phyloP scores from a whole-genome alignment of 768 basidiomycete species.

The Tulasnella sp. region DNA sequence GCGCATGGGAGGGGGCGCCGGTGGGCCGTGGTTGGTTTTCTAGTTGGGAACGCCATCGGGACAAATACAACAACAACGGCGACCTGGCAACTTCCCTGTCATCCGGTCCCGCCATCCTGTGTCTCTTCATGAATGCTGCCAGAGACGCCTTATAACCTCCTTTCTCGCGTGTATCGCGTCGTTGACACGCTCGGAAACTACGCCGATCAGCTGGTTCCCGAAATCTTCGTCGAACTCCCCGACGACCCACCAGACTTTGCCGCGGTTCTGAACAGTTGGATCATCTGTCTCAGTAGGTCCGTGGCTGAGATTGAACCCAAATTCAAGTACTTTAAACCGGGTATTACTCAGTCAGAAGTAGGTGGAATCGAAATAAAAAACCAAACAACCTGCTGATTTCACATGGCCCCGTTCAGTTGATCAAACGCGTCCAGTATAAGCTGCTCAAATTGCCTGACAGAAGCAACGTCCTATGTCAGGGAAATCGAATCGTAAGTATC shows the following conservation, averaged over 20 bases:
- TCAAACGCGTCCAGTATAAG: slow-evolving; percentile 12
- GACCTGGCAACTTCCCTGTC: neutral
- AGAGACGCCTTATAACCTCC: neutral
- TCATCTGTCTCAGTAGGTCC: neutral
- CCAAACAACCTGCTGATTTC: neutral
- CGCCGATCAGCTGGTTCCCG: neutral
- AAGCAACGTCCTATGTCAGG: slow-evolving; percentile 51
- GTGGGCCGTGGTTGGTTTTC: too few relatives aligned
- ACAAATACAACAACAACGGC: neutral
- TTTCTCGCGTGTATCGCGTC: neutral
- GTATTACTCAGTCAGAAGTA: slow-evolving; percentile 2
- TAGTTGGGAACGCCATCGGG: too few relatives aligned
- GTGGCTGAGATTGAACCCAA: neutral
- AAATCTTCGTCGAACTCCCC: slow-evolving; percentile 1
- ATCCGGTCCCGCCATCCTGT: neutral
- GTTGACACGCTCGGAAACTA: slow-evolving; percentile 4
- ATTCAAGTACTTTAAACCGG: neutral
- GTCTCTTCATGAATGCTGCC: neutral
- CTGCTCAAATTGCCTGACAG: slow-evolving; percentile 13
- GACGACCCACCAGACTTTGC: neutral
- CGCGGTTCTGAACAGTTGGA: neutral
- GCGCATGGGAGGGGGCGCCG: too few relatives aligned
- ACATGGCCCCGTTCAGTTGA: neutral
- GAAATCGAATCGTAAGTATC: slow-evolving; percentile 49
- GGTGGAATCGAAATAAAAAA: neutral